Conservation (phyloP, 148 eudicot species). For the Fagopyrum esculentum region DNA sequence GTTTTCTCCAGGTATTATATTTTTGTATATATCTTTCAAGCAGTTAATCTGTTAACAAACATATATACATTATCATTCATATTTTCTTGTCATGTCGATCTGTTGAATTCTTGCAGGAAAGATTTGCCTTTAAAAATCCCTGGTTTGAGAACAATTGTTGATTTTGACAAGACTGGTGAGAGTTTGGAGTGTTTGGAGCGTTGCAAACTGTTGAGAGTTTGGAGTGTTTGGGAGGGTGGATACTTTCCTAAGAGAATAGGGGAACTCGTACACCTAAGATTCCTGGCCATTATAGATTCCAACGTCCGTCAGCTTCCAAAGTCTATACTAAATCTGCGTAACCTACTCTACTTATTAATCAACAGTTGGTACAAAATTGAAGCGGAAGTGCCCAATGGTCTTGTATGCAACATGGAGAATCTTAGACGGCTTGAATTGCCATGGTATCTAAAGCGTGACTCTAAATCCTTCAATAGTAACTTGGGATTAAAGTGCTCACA, state of each 20-base stretch:
- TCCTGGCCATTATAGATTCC: background rate
- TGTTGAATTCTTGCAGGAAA: background rate
- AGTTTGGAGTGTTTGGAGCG: background rate
- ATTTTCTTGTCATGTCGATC: too few relatives aligned
- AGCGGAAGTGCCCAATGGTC: background rate
- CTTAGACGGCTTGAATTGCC: background rate
- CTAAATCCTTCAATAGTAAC: background rate
- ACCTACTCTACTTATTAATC: background rate
- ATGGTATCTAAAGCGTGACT: background rate
- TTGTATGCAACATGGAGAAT: background rate
- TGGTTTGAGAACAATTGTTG: background rate
- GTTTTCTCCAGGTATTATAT: background rate
- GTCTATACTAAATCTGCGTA: background rate
- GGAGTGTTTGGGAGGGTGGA: background rate
- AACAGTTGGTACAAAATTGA: background rate
- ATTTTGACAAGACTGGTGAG: background rate
- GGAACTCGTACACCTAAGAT: background rate
- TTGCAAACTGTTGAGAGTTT: slow-evolving; percentile 5
- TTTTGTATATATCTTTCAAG: too few relatives aligned
- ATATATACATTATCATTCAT: too few relatives aligned
- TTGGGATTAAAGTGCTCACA: background rate
- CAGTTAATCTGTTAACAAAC: too few relatives aligned
- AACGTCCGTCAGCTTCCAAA: background rate
- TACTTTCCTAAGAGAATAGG: background rate
- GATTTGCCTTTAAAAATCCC: background rate